Base-by-base conservation (phyloP, 306 rosid genomes). In the Cucurbita maxima region DNA sequence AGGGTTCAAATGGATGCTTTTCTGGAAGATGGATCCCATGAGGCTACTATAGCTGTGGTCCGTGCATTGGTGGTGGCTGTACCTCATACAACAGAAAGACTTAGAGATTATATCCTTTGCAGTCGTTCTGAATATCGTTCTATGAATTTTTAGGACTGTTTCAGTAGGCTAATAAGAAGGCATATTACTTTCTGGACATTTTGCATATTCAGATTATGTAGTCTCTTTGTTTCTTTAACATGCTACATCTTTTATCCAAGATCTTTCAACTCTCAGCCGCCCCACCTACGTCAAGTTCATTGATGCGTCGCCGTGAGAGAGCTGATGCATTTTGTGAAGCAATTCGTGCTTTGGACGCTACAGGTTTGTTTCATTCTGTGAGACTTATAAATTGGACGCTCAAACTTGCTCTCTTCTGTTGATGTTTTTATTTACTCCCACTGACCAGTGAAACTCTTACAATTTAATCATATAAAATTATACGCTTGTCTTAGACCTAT, bases 1-100 rank as follows among this genome's bases (percentile, higher is more conserved):
- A 91, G 95, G 50, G 90, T 94, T 79, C 97, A 94, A 85, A 88
- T 94, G 97, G 99, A 94, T 85, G 99, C 99, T 74, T 94, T 94
- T 78, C 96, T 94, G 75, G 99, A 94, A 76, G 97, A 94, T 84
- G 97, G 99, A 73, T 91, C 97, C 60, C 99, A 91, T 76, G 99
- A 91, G 88, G 97, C 96, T 72, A 81, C 96, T 36, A 62, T 91
- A 77, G 96, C 96, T 75, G 99, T 91, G 64, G 84, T 95, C 77
- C 97, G 89, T 76, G 96, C 99, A 5, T 79, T 95, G 82, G 90
- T 89, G 81, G 84, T 95, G 79, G 92, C 99, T 47, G 96, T 91
- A 48, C 99, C 97, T 44, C 96, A 89, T 76, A 88, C 99, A 57
- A 91, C 96, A 0, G 99, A 89, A 58, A 86, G 85, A 78, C 88